Conservation (phyloP, 345 rosid genomes). For the Durio zibethinus region DNA sequence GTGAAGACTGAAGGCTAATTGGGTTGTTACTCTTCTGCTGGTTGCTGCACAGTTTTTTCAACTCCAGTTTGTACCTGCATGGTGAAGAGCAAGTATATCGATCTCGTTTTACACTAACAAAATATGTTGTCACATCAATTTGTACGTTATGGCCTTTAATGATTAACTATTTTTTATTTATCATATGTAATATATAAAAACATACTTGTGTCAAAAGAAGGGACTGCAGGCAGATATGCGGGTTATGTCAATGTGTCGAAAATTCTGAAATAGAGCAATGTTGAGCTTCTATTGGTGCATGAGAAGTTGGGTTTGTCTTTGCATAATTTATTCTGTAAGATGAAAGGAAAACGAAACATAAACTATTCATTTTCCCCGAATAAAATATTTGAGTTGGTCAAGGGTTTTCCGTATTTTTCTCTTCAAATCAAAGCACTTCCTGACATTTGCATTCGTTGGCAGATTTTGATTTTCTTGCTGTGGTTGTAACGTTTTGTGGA, state of each 20-base stretch:
- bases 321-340: neutral
- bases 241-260: neutral
- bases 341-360: neutral
- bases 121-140: neutral
- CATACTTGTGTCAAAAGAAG: neutral
- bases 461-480: no score
- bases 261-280: neutral
- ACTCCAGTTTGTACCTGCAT: neutral
- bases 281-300: neutral
- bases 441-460: no score
- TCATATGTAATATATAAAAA: neutral
- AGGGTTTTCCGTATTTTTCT: no score
- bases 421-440: no score
- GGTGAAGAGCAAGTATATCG: neutral
- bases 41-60: slow-evolving; percentile 5
- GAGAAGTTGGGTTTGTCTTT: neutral
- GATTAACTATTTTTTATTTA: neutral
- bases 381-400: no score
- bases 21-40: slow-evolving; percentile 5
- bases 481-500: no score
- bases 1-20: slow-evolving; percentile 2
- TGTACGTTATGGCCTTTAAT: slow-evolving; percentile 6
- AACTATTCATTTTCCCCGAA: neutral
- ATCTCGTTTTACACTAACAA: neutral
- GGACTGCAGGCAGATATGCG: neutral